Evolutionary conservation across 225 moss, liverwort and hornwort genomes (phyloP), one percentile per base, ranked within the genome.

Genomic region (Pseudisothecium myosuroides): DNA sequence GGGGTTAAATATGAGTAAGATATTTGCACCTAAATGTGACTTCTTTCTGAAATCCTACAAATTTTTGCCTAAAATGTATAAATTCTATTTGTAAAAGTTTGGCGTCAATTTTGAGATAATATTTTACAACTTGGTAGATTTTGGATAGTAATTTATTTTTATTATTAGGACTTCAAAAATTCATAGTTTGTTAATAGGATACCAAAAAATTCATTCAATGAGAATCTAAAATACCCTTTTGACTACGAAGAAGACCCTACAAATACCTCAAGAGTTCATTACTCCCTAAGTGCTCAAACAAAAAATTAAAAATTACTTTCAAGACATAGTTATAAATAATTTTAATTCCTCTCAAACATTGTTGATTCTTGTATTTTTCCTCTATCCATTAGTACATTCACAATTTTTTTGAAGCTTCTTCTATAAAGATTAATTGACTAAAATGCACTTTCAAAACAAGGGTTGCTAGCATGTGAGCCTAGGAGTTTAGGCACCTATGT

Each of bases 231-330:
- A 27, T 8, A 15, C 6, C 26, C 8, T 43, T 71, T 27, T 71
- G 15, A 16, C 9, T 43, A 71, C 27, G 2, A 71, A 27, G 15
- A 27, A 43, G 43, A 27, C 3, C 3, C 1, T 0, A 41, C 4
- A 71, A 71, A 14, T 3, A 26, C 1, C 13, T 71, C 15, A 3
- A 71, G 6, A 21, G 3, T n/a, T 68, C 12, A 68, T n/a, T 68
- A 68, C 4, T 0, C 1, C 2, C 22, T 37, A 12, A 22, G 7
- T n/a, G 2, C 4, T 68, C 12, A 21, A 68, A 21, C 7, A n/a
- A 68, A 22, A 68, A 68, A 37, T 19, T 2, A 17, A 66, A 37
- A 36, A 36, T 12, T 1, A n/a, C 8, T n/a, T 68, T 68, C 1
- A n/a, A n/a, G 5, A 22, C 0, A 22, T 21, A 21, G 1, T n/a